Base-by-base conservation (phyloP, 495 filamentous ascomycete genomes). In the Hyphodiscus hymeniophilus region DNA sequence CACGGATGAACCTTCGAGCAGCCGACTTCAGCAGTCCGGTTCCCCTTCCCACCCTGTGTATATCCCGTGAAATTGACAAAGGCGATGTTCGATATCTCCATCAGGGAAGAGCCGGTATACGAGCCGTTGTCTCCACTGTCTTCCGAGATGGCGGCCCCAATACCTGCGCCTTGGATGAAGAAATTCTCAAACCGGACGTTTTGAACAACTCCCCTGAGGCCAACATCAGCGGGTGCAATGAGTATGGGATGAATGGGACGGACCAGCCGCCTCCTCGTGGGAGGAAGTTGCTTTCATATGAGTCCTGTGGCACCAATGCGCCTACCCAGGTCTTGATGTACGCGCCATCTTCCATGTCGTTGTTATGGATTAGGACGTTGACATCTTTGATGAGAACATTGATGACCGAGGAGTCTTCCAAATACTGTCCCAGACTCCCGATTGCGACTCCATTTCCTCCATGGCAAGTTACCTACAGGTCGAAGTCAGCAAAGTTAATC, bases 311-410 rank as follows among this genome's bases (percentile, higher is more conserved):
- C 0, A 71, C 65, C 3, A 67, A 68, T 0, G 52, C 68, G 11
- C 76, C 74, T 10, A 75, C 61, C 74, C 75, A 80, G 7, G 74
- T 77, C 48, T 79, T 80, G 59, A 80, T 77, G 49, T 79, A 78
- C 2, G 73, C 74, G 17, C 60, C 56, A 51, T 71, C 71, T 48
- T 68, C 59, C 63, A 75, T 73, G 52, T 74, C 66, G 21, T 70
- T 60, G 49, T 74, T 73, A 51, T 68, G 55, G 11, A 60, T 63
- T 33, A 71, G 59, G 45, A 76, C 62, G 36, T 67, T 66, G 38
- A 69, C 74, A 17, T 75, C 58, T 52, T 69, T 63, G 18, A 79
- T 48, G 2, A 55, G 34, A 12, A 77, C 65, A 45, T 78, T 73
- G 16, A 56, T 56, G 1, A 75, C 74, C 18, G 63, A 66, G 2